Percentiles rank a stretch among this genome's conserved stretches.
phyloP scores from a whole-genome alignment of 2,329 filamentous ascomycete species.

The Mariannaea elegans region DNA sequence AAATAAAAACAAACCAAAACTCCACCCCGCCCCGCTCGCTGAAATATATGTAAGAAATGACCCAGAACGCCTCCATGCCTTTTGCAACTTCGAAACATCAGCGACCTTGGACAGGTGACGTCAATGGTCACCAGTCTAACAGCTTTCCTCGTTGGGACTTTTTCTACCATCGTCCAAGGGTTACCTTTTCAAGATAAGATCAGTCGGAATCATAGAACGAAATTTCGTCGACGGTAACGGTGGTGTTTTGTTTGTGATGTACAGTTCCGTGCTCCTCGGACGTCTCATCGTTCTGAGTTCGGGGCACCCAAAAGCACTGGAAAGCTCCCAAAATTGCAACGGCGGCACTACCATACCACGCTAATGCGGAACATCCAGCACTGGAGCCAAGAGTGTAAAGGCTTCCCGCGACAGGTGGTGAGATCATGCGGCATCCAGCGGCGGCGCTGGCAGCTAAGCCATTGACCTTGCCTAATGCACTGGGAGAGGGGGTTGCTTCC shows the following conservation, averaged over 20 bases:
- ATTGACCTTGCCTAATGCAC: conserved; percentile 70
- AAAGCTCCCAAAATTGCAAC: conserved; percentile 65
- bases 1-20: not conserved
- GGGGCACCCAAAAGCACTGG: conserved; percentile 66
- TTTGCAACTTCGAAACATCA: no score
- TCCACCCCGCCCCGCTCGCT: conserved; percentile 16
- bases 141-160: not conserved
- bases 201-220: conserved; percentile 40
- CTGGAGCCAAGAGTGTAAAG: conserved; percentile 68
- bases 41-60: not conserved
- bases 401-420: conserved; percentile 71
- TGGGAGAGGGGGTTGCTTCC: conserved; percentile 66
- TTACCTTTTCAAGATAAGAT: not conserved
- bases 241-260: conserved; percentile 25
- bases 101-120: not conserved
- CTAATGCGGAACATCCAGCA: conserved; percentile 67
- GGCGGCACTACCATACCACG: conserved; percentile 70
- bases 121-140: not conserved
- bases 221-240: conserved; percentile 42
- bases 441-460: conserved; percentile 72
- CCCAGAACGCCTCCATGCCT: not conserved
- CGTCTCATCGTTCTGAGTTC: conserved; percentile 37
- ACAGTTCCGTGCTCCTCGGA: conserved; percentile 42
- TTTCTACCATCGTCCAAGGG: not conserved
- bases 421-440: conserved; percentile 72